Percentiles rank a stretch among this genome's conserved stretches.
phyloP scores from a whole-genome alignment of 2,329 filamentous ascomycete genomes.

The Apiospora sp. region DNA sequence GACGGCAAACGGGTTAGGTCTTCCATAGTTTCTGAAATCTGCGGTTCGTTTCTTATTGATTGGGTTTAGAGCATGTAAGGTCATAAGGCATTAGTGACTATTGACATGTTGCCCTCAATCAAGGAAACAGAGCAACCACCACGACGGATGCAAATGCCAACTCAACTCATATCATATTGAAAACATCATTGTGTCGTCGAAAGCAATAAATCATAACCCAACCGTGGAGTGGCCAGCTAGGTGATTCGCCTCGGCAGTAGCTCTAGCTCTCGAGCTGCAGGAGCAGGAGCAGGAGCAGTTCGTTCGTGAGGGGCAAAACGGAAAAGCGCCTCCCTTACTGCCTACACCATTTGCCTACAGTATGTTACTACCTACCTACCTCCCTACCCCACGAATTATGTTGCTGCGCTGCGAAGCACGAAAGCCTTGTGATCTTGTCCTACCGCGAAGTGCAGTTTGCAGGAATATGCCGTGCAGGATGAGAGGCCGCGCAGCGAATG shows the following conservation, averaged over 20 bases:
- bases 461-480: conserved; percentile 8
- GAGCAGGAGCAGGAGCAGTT: neutral
- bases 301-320: neutral
- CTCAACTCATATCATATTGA: neutral
- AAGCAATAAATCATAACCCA: neutral
- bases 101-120: neutral
- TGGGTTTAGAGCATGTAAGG: neutral
- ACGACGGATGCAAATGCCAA: neutral
- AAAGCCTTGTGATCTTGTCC: conserved; percentile 9
- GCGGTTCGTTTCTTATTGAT: neutral
- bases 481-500: neutral
- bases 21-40: neutral
- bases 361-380: neutral
- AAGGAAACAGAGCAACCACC: conserved; percentile 8
- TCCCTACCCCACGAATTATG: conserved; percentile 3
- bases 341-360: neutral
- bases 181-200: conserved; percentile 7
- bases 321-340: neutral
- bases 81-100: neutral
- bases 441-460: neutral
- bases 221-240: neutral
- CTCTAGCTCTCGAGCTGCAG: conserved; percentile 12
- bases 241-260: neutral
- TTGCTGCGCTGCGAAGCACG: conserved; percentile 7
- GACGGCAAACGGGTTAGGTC: neutral